Base-by-base conservation (phyloP, 768 basidiomycete species). In the Strobilomyces dryophilus region DNA sequence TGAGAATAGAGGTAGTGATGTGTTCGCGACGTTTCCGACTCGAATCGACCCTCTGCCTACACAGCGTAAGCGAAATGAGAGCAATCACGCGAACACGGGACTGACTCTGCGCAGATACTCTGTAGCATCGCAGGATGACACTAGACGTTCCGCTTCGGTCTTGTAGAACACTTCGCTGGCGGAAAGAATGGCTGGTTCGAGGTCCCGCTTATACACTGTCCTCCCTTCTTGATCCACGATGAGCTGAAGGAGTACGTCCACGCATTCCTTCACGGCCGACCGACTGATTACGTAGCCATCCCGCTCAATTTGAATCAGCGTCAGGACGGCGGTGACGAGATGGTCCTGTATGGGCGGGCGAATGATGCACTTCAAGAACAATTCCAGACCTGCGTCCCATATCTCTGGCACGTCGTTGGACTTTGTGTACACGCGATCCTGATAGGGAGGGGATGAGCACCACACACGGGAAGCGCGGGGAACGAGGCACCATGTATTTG, bases 341-440 rank as follows among this genome's bases (percentile, higher is more conserved):
- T 93, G 89, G 29, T 84, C 82, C 60, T 89, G 84, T 71, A 98
- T 95, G 45, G 92, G 85, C 39, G 83, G 75, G 45, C 78, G 76
- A 57, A 94, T 82, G 63, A 97, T 92, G 54, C 84, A 84, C 52
- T 83, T 78, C 48, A 92, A 75, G 72, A 99, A 98, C 27, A 97
- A 78, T 20, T 83, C 74, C 26, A 90, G 75, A 8, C 97, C 95
- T 41, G 87, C 82, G 8, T 93, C 85, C 75, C 82, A 85, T 31
- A 89, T 93, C 52, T 83, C 77, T 0, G 89, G 92, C 3, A 95
- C 84, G 8, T 78, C 75, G n/a, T 85, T 84, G 36, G 78, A 66
- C 56, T 81, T 81, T 1, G 89, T 86, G 64, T 95, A 89, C 12
- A 91, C 88, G 42, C 93, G 90, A 74, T 99, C 97, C 97, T 99